These are phyloP conservation scores for Phytophthora quininea DNA, from an alignment of 352 stramenopile species.

Conservation along the genomic window DNA sequence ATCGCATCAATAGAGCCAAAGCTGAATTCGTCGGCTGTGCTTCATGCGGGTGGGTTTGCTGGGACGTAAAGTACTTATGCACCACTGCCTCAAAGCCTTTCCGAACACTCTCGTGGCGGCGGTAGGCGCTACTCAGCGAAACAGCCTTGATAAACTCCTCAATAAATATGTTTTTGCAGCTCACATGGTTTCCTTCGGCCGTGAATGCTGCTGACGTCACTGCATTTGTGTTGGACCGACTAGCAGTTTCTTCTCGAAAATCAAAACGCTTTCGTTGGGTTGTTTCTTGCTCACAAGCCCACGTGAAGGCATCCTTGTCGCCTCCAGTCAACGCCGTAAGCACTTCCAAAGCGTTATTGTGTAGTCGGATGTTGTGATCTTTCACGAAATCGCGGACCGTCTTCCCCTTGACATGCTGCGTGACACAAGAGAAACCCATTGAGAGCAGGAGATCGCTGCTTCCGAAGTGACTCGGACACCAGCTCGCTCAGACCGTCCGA, in stretches of 20 bases:
- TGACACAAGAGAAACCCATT: constrained; percentile 44
- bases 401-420: constrained; percentile 23
- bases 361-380: constrained; percentile 37
- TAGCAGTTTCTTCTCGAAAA: constrained; percentile 32
- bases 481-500: constrained; percentile 80
- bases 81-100: constrained; percentile 65
- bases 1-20: constrained; percentile 63
- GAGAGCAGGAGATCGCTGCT: constrained; percentile 44
- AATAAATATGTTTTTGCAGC: constrained; percentile 78
- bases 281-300: constrained; percentile 42
- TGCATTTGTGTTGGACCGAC: constrained; percentile 9
- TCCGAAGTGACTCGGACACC: constrained; percentile 68
- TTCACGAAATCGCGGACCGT: constrained; percentile 46
- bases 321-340: constrained; percentile 23
- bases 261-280: constrained; percentile 39
- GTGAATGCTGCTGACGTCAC: constrained; percentile 28
- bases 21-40: constrained; percentile 32
- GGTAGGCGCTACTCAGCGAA: constrained; percentile 58
- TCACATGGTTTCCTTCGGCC: constrained; percentile 37
- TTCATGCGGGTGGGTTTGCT: constrained; percentile 1
- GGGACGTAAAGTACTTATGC: constrained; percentile 46
- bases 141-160: constrained; percentile 74
- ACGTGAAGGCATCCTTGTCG: constrained; percentile 34
- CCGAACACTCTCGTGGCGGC: constrained; percentile 61
- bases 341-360: constrained; percentile 38